Conservation (phyloP, 352 stramenopile species). For the Sclerospora graminicola region DNA sequence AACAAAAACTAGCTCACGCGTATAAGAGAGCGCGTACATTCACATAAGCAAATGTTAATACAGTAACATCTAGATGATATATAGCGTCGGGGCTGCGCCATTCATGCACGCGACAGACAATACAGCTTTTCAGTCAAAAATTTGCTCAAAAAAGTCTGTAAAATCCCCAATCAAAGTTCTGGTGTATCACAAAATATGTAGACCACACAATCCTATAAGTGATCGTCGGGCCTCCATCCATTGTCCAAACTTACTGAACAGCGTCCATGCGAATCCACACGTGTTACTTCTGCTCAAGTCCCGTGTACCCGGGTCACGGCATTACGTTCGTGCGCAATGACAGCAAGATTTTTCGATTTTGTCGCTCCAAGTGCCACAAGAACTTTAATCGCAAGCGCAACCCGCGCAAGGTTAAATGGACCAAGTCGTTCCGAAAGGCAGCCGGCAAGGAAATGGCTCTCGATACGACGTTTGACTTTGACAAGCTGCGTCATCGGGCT, state of each 20-base stretch:
- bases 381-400: constrained; percentile 99
- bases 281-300: constrained; percentile 99
- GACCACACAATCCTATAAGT: no score
- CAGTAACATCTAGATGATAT: no score
- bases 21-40: constrained; percentile 16
- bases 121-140: no score
- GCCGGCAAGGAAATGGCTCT: constrained; percentile 99
- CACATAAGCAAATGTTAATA: not conserved
- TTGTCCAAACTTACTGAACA: constrained; percentile 4
- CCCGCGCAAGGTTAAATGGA: constrained; percentile 99
- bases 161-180: no score
- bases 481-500: constrained; percentile 97
- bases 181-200: no score
- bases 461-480: constrained; percentile 99
- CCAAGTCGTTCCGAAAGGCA: constrained; percentile 97
- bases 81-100: no score
- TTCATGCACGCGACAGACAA: no score
- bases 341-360: constrained; percentile 99
- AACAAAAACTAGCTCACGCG: constrained; percentile 12
- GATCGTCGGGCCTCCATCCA: no score
- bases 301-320: constrained; percentile 98
- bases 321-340: constrained; percentile 99
- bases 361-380: constrained; percentile 99
- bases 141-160: no score
- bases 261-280: constrained; percentile 94